Conservation (phyloP, 2,329 filamentous ascomycete genomes). For the Xylaria multiplex region DNA sequence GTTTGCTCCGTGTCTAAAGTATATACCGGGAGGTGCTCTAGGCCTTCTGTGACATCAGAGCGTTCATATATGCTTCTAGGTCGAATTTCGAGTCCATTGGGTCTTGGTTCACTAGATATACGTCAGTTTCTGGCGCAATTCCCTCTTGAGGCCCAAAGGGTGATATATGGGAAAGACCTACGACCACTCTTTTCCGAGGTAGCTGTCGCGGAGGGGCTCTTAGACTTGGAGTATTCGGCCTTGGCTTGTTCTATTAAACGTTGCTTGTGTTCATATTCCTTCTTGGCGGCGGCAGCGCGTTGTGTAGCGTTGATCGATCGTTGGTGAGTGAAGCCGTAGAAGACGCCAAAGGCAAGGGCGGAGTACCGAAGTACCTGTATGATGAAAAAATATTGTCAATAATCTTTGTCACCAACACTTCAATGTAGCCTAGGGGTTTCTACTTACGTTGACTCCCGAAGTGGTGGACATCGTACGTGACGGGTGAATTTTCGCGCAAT, state of each 20-base stretch:
- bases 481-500: constrained; percentile 55
- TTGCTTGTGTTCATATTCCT: constrained; percentile 91
- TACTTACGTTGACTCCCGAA: constrained; percentile 74
- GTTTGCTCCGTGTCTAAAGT: constrained; percentile 38
- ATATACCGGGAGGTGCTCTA: constrained; percentile 45
- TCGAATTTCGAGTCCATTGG: constrained; percentile 91
- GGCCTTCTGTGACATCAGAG: constrained; percentile 65
- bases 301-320: constrained; percentile 77
- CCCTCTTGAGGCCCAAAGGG: not conserved
- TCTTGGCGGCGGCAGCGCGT: constrained; percentile 75
- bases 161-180: constrained; percentile 47
- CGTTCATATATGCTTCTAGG: constrained; percentile 82
- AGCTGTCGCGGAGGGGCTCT: constrained; percentile 61
- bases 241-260: constrained; percentile 93
- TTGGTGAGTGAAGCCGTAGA: constrained; percentile 98
- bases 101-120: constrained; percentile 73
- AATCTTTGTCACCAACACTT: not conserved
- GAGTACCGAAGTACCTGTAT: constrained; percentile 94
- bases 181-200: constrained; percentile 47
- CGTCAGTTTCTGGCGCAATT: constrained; percentile 35
- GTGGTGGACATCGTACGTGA: constrained; percentile 65
- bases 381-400: constrained; percentile 15
- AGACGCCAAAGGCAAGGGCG: constrained; percentile 87
- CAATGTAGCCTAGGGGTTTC: constrained; percentile 6
- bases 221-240: constrained; percentile 83